Base-by-base conservation (phyloP, 2,329 filamentous ascomycete genomes). In the Scedosporium dehoogii region DNA sequence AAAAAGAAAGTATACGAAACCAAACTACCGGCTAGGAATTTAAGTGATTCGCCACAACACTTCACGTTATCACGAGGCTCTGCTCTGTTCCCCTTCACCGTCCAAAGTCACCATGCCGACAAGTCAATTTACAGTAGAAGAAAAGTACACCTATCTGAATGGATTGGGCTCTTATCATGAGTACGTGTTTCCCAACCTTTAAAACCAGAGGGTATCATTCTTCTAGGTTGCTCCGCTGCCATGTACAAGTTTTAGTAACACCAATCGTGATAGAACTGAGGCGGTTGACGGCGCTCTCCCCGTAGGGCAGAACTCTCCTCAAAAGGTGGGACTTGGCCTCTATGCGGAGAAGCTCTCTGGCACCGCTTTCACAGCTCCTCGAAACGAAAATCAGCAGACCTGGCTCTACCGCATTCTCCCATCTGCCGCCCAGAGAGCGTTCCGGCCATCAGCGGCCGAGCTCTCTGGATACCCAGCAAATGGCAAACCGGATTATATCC, bases 341-440 rank as follows among this genome's bases (percentile, higher is more conserved):
- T 77, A 79, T 56, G 74, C 78, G 9, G 79, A 81, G 64, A 78
- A 81, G 69, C 74, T 81, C 46, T 79, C 75, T 71, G 78, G 78
- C 64, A 73, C 67, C 63, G 67, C 72, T 0, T 75, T 76, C 62
- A 65, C 72, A 41, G 63, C 72, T 3, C 63, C 70, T 5, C 70
- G 73, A 2, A 62, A 67, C 6, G 64, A 67, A 16, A 68, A 73
- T 18, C 69, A 69, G 33, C 69, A 74, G 58, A 70, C 71, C n/a
- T 76, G 71, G 69, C 69, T 73, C 65, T 73, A 72, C 63, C 69
- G 70, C 29, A 69, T 71, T 7, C 66, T 68, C 14, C 73, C 73
- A 1, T 71, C 73, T 1, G 72, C 71, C 9, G 70, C 70, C 1
- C 73, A 75, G 62, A 66, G 66, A 33, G 63, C 63, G 2, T 65